Conservation (phyloP, 495 filamentous ascomycete genomes). For the Penicillium ochrochloron region DNA sequence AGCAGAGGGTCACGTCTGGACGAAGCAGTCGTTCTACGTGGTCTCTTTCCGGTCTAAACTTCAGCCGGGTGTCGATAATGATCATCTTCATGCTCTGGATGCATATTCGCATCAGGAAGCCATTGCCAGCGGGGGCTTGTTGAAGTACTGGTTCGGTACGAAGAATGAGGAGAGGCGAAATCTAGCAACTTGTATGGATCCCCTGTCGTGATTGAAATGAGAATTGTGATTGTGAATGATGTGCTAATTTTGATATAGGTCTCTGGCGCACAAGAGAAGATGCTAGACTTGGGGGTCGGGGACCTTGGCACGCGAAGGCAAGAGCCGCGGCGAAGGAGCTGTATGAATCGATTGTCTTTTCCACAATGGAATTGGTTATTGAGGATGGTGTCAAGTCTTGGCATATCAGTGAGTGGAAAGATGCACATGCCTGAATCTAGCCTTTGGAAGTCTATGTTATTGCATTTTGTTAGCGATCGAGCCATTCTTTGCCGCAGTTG, state of each 20-base stretch:
- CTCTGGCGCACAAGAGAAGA: slow-evolving; percentile 74
- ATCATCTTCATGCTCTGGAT: slow-evolving; percentile 69
- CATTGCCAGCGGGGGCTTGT: slow-evolving; percentile 73
- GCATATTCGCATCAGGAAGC: slow-evolving; percentile 78
- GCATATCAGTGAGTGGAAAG: slow-evolving; percentile 63
- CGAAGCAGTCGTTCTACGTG: slow-evolving; percentile 71
- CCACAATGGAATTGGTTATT: slow-evolving; percentile 65
- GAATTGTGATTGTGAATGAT: not conserved
- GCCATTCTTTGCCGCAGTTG: not conserved
- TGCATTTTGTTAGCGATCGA: slow-evolving; percentile 1
- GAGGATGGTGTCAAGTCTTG: slow-evolving; percentile 59
- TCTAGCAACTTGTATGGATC: slow-evolving; percentile 68
- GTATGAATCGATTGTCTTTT: slow-evolving; percentile 60
- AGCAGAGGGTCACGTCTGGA: slow-evolving; percentile 60
- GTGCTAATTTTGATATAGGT: slow-evolving; percentile 36
- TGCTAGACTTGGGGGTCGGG: slow-evolving; percentile 68
- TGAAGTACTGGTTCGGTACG: slow-evolving; percentile 87
- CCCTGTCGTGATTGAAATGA: not conserved
- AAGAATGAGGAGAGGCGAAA: slow-evolving; percentile 68
- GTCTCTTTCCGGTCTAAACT: slow-evolving; percentile 81
- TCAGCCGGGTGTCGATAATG: slow-evolving; percentile 60
- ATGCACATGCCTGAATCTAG: slow-evolving; percentile 15
- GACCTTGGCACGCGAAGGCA: slow-evolving; percentile 56
- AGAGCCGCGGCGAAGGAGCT: slow-evolving; percentile 39
- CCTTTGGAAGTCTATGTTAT: not conserved